Evolutionary conservation across 768 basidiomycete species (phyloP).

Genomic region (Leucosporidium yakuticum): DNA sequence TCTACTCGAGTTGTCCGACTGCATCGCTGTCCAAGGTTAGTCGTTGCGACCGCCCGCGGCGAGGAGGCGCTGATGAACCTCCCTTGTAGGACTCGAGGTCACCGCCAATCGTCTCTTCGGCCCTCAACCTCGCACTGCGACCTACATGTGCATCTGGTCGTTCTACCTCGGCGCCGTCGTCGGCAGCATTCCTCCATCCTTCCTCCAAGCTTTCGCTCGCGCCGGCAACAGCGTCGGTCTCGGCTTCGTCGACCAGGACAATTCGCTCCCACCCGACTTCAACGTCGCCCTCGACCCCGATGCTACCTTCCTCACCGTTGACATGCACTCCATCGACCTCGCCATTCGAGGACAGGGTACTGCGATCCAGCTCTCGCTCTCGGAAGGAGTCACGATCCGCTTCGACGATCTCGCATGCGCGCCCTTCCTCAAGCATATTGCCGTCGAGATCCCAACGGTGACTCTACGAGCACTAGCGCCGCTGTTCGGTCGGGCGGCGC

Average conservation of each 20-base stretch:
- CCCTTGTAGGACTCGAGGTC: slow-evolving; percentile 62
- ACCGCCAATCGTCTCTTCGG: slow-evolving; percentile 83
- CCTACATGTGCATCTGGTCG: slow-evolving; percentile 93
- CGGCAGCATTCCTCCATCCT: slow-evolving; percentile 53
- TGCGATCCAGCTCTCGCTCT: slow-evolving; percentile 55
- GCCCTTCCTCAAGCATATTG: slow-evolving; percentile 53
- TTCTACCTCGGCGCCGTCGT: slow-evolving; percentile 63
- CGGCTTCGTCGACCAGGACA: slow-evolving; percentile 68
- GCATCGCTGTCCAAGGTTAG: slow-evolving; percentile 5
- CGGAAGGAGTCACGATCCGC: slow-evolving; percentile 59
- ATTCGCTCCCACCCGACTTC: slow-evolving; percentile 71
- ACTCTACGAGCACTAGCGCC: slow-evolving; percentile 21
- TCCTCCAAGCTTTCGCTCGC: slow-evolving; percentile 53
- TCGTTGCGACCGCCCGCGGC: background rate
- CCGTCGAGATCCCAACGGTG: slow-evolving; percentile 17
- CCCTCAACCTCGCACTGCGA: slow-evolving; percentile 70
- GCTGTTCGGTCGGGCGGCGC: slow-evolving; percentile 3
- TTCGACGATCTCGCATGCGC: slow-evolving; percentile 70
- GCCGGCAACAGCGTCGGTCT: slow-evolving; percentile 57
- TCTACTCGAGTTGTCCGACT: background rate
- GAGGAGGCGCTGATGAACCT: background rate
- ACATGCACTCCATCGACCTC: slow-evolving; percentile 53
- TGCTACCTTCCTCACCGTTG: slow-evolving; percentile 77
- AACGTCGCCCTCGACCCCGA: slow-evolving; percentile 64
- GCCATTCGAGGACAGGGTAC: slow-evolving; percentile 55